phyloP scores from a whole-genome alignment of 2,329 filamentous ascomycete genomes.

The Zarea fungicola region DNA sequence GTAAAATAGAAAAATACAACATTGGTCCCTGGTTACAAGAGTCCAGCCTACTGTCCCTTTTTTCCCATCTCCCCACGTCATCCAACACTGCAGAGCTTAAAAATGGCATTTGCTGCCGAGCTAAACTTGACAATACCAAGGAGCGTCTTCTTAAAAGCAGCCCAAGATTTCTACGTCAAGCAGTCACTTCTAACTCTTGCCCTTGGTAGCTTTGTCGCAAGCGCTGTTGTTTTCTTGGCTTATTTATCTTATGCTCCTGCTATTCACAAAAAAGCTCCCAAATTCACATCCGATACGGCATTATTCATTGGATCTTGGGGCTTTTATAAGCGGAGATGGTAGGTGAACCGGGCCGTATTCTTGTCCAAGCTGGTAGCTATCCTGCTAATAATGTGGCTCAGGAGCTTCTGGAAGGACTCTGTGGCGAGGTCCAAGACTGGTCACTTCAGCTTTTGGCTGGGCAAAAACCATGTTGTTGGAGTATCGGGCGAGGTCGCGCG shows the following conservation, averaged over 20 bases:
- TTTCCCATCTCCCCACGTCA: too few species aligned
- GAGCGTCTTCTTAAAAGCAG: too few species aligned
- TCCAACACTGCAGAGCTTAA: too few species aligned
- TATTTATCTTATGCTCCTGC: background rate
- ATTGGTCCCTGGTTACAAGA: too few species aligned
- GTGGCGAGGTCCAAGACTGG: constrained; percentile 6
- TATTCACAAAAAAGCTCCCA: background rate
- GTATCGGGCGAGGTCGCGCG: constrained; percentile 12
- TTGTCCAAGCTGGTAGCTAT: background rate
- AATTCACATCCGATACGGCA: background rate
- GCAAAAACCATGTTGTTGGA: constrained; percentile 14
- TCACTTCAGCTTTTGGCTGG: constrained; percentile 16
- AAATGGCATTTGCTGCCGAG: too few species aligned
- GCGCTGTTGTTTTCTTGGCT: background rate
- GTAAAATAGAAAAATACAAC: too few species aligned
- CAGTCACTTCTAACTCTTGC: too few species aligned
- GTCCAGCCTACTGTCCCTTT: too few species aligned
- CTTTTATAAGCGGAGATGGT: background rate
- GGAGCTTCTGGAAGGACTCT: constrained; percentile 6
- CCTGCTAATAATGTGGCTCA: background rate
- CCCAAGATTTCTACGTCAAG: too few species aligned
- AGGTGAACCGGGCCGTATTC: too few species aligned
- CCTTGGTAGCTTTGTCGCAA: too few species aligned
- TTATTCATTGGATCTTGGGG: background rate
- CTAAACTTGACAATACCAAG: too few species aligned